These are phyloP conservation scores for Mortierella sp. DNA, from an alignment of 371 early-diverging fungal genomes.

Conservation along the genomic window DNA sequence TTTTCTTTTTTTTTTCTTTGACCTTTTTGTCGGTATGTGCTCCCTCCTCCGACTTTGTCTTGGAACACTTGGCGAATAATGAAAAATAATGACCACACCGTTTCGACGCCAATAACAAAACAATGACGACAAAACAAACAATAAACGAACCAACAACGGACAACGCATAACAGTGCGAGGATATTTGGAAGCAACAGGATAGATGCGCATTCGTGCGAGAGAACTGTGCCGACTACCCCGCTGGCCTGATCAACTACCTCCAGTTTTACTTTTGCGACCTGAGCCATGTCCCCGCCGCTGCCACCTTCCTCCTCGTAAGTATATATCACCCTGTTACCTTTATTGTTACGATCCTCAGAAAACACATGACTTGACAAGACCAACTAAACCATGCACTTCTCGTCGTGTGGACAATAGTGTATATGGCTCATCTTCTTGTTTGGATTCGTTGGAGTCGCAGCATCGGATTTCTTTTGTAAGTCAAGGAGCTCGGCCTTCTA, in stretches of 20 bases:
- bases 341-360: neutral
- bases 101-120: neutral
- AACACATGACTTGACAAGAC: neutral
- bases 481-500: neutral
- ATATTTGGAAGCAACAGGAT: slow-evolving; percentile 66
- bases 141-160: neutral
- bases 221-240: slow-evolving; percentile 66
- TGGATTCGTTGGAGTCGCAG: slow-evolving; percentile 79
- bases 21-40: neutral
- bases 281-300: slow-evolving; percentile 57
- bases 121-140: neutral
- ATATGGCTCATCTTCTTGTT: slow-evolving; percentile 73
- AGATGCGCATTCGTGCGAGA: slow-evolving; percentile 69
- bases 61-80: too few relatives aligned
- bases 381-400: neutral
- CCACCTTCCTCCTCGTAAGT: slow-evolving; percentile 63
- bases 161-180: slow-evolving; percentile 61
- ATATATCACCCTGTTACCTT: too few relatives aligned
- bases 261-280: slow-evolving; percentile 73
- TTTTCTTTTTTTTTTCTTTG: neutral
- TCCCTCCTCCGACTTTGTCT: neutral
- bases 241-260: slow-evolving; percentile 74
- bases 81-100: too few relatives aligned
- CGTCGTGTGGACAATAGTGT: slow-evolving; percentile 51
- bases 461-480: slow-evolving; percentile 81